Conservation (phyloP, 2,329 filamentous ascomycete species). For the Trichoderma arundinaceum region DNA sequence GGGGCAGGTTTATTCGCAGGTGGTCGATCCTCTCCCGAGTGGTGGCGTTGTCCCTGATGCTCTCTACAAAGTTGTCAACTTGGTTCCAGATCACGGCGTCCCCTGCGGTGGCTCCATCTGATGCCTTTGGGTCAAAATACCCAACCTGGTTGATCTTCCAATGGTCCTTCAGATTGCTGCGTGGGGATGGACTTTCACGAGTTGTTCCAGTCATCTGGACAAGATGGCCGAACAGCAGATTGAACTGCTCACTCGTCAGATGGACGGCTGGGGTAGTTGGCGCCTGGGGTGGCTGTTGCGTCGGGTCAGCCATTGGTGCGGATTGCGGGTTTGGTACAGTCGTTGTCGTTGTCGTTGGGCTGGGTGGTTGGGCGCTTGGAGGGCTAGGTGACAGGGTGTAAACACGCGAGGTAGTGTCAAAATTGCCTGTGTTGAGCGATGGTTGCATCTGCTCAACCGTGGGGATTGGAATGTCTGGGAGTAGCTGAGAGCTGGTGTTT, state of each 20-base stretch:
- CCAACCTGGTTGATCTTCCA: background rate
- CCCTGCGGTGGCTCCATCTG: background rate
- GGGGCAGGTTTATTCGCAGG: background rate
- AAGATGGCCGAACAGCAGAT: background rate
- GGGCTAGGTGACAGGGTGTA: too few species aligned
- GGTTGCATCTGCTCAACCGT: too few species aligned
- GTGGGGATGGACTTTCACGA: background rate
- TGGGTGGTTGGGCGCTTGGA: too few species aligned
- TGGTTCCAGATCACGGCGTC: background rate
- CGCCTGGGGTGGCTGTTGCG: background rate
- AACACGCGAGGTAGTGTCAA: too few species aligned
- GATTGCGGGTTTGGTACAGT: too few species aligned
- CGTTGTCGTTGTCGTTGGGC: too few species aligned
- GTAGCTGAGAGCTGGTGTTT: too few species aligned
- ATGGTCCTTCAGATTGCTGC: too few species aligned
- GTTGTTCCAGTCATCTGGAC: background rate
- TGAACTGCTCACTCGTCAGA: background rate
- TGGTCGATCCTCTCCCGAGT: background rate
- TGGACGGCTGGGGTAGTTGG: background rate
- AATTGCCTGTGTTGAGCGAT: too few species aligned
- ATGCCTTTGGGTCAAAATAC: background rate
- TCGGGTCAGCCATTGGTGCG: too few species aligned
- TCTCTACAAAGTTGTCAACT: background rate
- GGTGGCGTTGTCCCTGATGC: background rate
- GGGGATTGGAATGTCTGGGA: too few species aligned